Conservation (phyloP, 257 asterid species). For the Solanum clarkiae region DNA sequence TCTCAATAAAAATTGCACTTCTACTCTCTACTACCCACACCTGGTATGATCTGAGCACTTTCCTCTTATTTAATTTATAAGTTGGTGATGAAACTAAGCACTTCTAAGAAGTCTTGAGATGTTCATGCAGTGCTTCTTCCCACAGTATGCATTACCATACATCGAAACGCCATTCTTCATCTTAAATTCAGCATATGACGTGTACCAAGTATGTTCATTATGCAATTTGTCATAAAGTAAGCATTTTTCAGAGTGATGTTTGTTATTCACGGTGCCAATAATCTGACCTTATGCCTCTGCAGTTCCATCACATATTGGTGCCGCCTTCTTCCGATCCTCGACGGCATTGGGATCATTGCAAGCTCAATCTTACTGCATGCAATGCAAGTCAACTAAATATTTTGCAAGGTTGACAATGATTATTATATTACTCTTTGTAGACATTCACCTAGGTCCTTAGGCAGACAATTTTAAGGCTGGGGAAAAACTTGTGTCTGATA, state of each 20-base stretch:
- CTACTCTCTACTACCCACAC: constrained; percentile 27
- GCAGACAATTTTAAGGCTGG: background rate
- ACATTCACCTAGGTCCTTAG: background rate
- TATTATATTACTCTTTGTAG: background rate
- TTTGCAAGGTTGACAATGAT: constrained; percentile 53
- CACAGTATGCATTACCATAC: constrained; percentile 63
- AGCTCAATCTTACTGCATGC: constrained; percentile 49
- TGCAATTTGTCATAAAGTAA: background rate
- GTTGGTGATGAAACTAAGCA: background rate
- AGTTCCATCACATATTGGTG: constrained; percentile 77
- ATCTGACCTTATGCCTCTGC: constrained; percentile 3
- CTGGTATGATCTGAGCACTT: constrained; percentile 27
- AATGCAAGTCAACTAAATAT: constrained; percentile 37
- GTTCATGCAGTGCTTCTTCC: constrained; percentile 82
- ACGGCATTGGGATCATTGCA: constrained; percentile 91
- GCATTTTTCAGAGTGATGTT: background rate
- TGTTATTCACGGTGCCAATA: background rate
- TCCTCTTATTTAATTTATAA: background rate
- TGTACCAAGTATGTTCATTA: constrained; percentile 60
- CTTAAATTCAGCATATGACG: constrained; percentile 87
- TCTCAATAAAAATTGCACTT: constrained; percentile 60
- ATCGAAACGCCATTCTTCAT: constrained; percentile 73
- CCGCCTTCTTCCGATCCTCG: constrained; percentile 84
- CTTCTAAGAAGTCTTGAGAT: background rate
- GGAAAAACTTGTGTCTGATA: background rate